Base-by-base conservation (phyloP, 2,329 filamentous ascomycete species). In the Xylaria sp. region DNA sequence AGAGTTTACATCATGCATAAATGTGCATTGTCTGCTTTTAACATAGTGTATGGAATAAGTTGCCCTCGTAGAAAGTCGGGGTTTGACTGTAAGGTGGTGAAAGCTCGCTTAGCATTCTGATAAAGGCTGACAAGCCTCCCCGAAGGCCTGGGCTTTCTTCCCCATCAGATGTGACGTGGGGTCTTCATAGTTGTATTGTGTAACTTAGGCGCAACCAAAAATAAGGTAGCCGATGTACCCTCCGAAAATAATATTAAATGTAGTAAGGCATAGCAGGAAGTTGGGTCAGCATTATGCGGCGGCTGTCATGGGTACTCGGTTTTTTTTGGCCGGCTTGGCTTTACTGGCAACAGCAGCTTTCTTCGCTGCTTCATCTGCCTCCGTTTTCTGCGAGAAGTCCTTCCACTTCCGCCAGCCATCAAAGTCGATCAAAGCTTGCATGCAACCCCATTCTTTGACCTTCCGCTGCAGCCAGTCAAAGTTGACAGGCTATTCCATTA, bases 321-420 rank as follows among this genome's bases (percentile, higher is more conserved):
- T 78, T 72, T 83, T 83, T 72, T 81, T 85, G 9, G 76, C 67
- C 7, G 71, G 67, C 63, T 75, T 76, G n/a, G 62, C 66, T 58
- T 76, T 76, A 29, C 51, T 70, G 23, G 74, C 68, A 13, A 70
- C 74, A 21, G 75, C 73, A 23, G 75, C 73, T 67, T 80, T 81
- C 67, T 79, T 81, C 17, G 68, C 72, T 3, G 78, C 74, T 27
- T 81, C 80, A 19, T 77, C 73, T 55, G 79, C 76, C 23, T 80
- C 78, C 4, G 74, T 74, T 62, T 81, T 79, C 59, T 82, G 79
- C 8, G 80, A 81, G 72, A 91, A 94, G 71, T 95, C 91, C 76
- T 97, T 97, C 95, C 95, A 99, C 76, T 92, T 92, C 57, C 93
- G 87, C 95, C 95, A 99, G 64, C 95, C 95, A 75, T 98, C 94